phyloP scores from a whole-genome alignment of 2,329 filamentous ascomycete genomes.

The Aureobasidium leucospermi region DNA sequence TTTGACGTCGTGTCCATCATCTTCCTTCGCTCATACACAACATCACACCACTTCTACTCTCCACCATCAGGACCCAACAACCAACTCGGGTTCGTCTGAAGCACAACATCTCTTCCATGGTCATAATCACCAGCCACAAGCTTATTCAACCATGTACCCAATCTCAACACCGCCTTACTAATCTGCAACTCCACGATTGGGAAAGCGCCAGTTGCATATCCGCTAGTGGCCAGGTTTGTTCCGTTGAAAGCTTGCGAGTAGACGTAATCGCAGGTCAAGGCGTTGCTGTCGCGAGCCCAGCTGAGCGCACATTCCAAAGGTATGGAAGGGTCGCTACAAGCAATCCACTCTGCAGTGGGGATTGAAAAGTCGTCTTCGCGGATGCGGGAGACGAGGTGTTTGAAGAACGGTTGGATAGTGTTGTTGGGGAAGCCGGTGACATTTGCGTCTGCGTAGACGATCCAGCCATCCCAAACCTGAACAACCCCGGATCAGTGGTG shows the following conservation, averaged over 20 bases:
- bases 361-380: slow-evolving; percentile 29
- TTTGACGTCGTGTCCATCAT: too few relatives aligned
- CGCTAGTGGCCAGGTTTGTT: slow-evolving; percentile 29
- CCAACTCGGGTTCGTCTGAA: background rate
- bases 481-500: background rate
- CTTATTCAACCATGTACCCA: slow-evolving; percentile 34
- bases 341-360: slow-evolving; percentile 29
- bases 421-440: slow-evolving; percentile 29
- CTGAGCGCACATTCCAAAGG: slow-evolving; percentile 28
- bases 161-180: slow-evolving; percentile 33
- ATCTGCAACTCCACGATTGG: slow-evolving; percentile 36
- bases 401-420: slow-evolving; percentile 31
- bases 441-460: slow-evolving; percentile 31
- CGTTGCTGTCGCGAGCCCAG: slow-evolving; percentile 34
- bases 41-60: background rate
- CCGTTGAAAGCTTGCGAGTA: slow-evolving; percentile 27
- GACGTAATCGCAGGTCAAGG: slow-evolving; percentile 34
- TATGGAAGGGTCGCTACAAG: slow-evolving; percentile 28
- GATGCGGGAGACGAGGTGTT: slow-evolving; percentile 29
- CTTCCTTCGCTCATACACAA: background rate
- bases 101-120: background rate
- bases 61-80: background rate
- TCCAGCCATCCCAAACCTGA: slow-evolving; percentile 34
- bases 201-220: slow-evolving; percentile 32
- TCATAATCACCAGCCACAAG: slow-evolving; percentile 21